Evolutionary conservation across 139 green algal genomes (phyloP).

Genomic region (Tetraselmis chui): DNA sequence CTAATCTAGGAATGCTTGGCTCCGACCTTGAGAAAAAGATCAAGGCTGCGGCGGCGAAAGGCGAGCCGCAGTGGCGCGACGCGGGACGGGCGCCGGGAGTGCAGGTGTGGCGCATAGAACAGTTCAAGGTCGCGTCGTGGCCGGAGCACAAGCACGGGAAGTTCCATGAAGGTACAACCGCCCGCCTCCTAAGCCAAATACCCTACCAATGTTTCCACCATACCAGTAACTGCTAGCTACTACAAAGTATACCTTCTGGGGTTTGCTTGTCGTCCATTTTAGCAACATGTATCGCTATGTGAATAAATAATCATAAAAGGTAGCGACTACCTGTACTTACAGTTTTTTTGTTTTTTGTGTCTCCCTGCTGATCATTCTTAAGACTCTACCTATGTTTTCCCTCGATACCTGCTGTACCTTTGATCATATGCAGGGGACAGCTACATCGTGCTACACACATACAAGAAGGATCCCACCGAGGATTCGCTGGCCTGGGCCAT

Average conservation of each 20-base stretch:
- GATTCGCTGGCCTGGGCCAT: background rate
- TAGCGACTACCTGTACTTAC: background rate
- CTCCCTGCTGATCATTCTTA: too few species aligned
- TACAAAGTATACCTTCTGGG: too few species aligned
- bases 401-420: too few species aligned
- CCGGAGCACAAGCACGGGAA: background rate
- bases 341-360: background rate
- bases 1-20: background rate
- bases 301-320: background rate
- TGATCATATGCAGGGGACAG: background rate
- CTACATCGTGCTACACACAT: background rate
- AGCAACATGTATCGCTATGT: background rate
- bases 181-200: background rate
- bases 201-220: background rate
- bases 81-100: background rate
- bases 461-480: background rate
- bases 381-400: too few species aligned
- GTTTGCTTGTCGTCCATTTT: background rate
- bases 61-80: background rate
- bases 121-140: background rate
- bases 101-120: background rate
- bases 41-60: background rate
- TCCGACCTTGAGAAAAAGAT: background rate
- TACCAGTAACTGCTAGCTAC: background rate
- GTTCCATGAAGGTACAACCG: background rate